Percentiles rank a stretch among this genome's conserved stretches.
These are phyloP conservation scores for Ensete glaucum DNA, from an alignment of 176 grass and related monocot species.

Conservation along the genomic window DNA sequence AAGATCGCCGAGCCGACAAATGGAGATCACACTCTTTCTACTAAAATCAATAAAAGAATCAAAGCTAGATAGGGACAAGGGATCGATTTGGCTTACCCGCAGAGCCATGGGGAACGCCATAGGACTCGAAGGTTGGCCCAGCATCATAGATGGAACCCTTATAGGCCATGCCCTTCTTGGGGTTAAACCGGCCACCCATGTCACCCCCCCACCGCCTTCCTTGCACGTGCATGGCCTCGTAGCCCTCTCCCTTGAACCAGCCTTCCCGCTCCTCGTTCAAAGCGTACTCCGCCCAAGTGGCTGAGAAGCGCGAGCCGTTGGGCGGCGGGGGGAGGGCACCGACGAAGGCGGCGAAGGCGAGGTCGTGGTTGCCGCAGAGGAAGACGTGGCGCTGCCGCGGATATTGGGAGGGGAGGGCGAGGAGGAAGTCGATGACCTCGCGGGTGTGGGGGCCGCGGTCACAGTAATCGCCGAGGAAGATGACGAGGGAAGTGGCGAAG, in stretches of 20 bases:
- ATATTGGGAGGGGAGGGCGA: slow-evolving; percentile 42
- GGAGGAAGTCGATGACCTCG: slow-evolving; percentile 58
- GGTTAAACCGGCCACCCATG: slow-evolving; percentile 51
- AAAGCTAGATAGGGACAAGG: slow-evolving; percentile 8
- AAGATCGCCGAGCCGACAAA: no score
- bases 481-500: slow-evolving; percentile 69
- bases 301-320: slow-evolving; percentile 46
- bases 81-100: slow-evolving; percentile 31
- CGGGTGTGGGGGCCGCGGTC: slow-evolving; percentile 64
- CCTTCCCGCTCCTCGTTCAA: slow-evolving; percentile 60
- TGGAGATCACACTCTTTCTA: no score
- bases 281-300: slow-evolving; percentile 69
- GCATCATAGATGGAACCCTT: slow-evolving; percentile 81
- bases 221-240: slow-evolving; percentile 73
- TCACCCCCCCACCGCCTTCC: slow-evolving; percentile 70
- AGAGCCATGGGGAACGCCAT: slow-evolving; percentile 69
- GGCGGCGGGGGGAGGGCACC: slow-evolving; percentile 56
- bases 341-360: slow-evolving; percentile 84
- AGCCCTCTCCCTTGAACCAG: slow-evolving; percentile 62
- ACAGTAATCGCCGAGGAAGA: slow-evolving; percentile 95
- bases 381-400: slow-evolving; percentile 74
- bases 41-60: no score
- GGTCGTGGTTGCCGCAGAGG: slow-evolving; percentile 93
- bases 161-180: slow-evolving; percentile 45
- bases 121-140: slow-evolving; percentile 76